These are phyloP conservation scores for Talaromyces sp. DNA, from an alignment of 2,329 filamentous ascomycete genomes.

Conservation along the genomic window DNA sequence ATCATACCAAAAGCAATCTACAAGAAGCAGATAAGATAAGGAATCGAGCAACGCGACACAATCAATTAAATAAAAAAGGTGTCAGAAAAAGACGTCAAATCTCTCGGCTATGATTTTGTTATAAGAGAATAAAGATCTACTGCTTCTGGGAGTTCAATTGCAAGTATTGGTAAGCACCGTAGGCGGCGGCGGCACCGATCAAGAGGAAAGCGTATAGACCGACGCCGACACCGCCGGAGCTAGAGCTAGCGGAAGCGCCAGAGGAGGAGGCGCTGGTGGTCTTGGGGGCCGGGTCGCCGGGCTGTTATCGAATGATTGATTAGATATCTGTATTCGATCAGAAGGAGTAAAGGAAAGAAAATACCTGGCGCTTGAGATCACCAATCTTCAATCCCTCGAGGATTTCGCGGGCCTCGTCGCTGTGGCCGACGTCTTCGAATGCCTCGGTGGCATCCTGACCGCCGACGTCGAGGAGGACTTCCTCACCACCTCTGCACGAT, in stretches of 20 bases:
- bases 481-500: constrained; percentile 81
- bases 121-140: constrained; percentile 9
- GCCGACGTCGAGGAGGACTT: constrained; percentile 92
- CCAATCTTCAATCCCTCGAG: constrained; percentile 74
- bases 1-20: constrained; percentile 6
- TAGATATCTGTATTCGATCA: neutral
- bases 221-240: constrained; percentile 59
- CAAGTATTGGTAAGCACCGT: constrained; percentile 80
- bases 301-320: constrained; percentile 35
- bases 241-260: constrained; percentile 34
- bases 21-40: constrained; percentile 1
- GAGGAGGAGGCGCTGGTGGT: constrained; percentile 50
- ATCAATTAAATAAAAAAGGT: neutral
- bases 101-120: neutral
- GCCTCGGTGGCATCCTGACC: constrained; percentile 96
- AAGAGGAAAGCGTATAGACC: constrained; percentile 79
- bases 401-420: constrained; percentile 95
- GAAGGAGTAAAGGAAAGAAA: neutral
- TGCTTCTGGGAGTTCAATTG: constrained; percentile 45
- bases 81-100: neutral
- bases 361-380: constrained; percentile 73
- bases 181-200: constrained; percentile 72
- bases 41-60: neutral
- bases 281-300: constrained; percentile 75
- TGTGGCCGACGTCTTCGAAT: constrained; percentile 99